Evolutionary conservation across 2,329 filamentous ascomycete genomes (phyloP).

Genomic region (Curvularia sp.): DNA sequence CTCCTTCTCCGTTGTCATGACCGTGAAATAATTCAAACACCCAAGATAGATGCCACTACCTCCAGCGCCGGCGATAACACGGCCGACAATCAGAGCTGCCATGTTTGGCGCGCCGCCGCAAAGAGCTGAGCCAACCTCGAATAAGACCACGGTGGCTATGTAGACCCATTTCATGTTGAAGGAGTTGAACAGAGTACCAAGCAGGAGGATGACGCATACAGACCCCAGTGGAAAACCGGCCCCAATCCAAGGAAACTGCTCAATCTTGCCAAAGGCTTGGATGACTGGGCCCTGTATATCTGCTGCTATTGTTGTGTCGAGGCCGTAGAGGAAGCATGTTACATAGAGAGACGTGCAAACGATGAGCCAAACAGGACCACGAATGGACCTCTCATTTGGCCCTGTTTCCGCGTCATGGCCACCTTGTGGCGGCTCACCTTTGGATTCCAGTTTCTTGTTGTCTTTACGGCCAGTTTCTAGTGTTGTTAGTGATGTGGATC

Average conservation of each 20-base stretch:
- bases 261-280: background rate
- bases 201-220: background rate
- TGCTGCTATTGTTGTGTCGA: background rate
- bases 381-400: background rate
- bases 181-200: background rate
- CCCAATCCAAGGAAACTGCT: background rate
- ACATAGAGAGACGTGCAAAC: background rate
- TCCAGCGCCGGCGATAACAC: constrained; percentile 57
- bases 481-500: background rate
- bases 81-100: constrained; percentile 49
- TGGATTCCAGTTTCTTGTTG: background rate
- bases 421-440: background rate
- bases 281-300: background rate
- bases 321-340: background rate
- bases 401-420: background rate
- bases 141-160: constrained; percentile 36
- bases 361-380: background rate
- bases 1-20: constrained; percentile 42
- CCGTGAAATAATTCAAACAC: constrained; percentile 35
- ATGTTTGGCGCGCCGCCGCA: constrained; percentile 44
- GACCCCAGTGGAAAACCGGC: background rate
- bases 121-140: constrained; percentile 41
- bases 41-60: constrained; percentile 56
- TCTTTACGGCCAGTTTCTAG: background rate
- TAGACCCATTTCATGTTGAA: constrained; percentile 49